phyloP scores from a whole-genome alignment of 2,329 filamentous ascomycete genomes.

The Torrubiella hemipterigena region DNA sequence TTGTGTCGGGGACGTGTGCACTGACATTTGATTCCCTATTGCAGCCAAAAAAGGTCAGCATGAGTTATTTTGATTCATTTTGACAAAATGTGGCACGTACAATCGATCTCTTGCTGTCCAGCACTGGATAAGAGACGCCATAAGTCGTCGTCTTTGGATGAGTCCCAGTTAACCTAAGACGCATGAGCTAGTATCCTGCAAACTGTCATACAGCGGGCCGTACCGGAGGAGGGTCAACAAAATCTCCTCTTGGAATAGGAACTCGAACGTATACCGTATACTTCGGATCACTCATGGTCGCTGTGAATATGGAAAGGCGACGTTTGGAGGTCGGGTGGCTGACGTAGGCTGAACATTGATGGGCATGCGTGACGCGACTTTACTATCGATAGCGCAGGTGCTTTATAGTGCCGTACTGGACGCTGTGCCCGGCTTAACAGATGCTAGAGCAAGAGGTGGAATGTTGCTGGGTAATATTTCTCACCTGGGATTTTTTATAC shows the following conservation, averaged over 20 bases:
- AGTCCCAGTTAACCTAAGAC: conserved; percentile 72
- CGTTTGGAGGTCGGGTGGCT: too few species aligned
- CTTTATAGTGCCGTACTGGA: too few species aligned
- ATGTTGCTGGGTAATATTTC: too few species aligned
- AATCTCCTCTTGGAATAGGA: conserved; percentile 78
- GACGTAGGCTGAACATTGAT: too few species aligned
- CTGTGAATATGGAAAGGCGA: conserved; percentile 1
- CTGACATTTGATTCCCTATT: conserved; percentile 66
- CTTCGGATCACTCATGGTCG: conserved; percentile 35
- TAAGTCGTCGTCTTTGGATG: conserved; percentile 71
- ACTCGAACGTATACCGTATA: conserved; percentile 78
- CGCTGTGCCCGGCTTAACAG: too few species aligned
- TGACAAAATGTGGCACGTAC: conserved; percentile 34
- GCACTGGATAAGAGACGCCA: conserved; percentile 84
- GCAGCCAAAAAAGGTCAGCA: conserved; percentile 9
- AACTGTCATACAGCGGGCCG: conserved; percentile 20
- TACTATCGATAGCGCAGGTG: too few species aligned
- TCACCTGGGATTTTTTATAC: too few species aligned
- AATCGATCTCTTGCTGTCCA: conserved; percentile 76
- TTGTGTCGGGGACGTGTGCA: conserved; percentile 6
- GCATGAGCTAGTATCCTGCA: conserved; percentile 5
- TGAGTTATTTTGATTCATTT: conserved; percentile 1
- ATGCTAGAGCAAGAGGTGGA: too few species aligned
- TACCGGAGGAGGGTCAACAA: conserved; percentile 82
- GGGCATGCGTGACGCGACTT: too few species aligned